A percentile compares a stretch with the other conserved stretches of the same genome.
phyloP scores from a whole-genome alignment of 352 stramenopile species.

The Phytophthora colocasiae region DNA sequence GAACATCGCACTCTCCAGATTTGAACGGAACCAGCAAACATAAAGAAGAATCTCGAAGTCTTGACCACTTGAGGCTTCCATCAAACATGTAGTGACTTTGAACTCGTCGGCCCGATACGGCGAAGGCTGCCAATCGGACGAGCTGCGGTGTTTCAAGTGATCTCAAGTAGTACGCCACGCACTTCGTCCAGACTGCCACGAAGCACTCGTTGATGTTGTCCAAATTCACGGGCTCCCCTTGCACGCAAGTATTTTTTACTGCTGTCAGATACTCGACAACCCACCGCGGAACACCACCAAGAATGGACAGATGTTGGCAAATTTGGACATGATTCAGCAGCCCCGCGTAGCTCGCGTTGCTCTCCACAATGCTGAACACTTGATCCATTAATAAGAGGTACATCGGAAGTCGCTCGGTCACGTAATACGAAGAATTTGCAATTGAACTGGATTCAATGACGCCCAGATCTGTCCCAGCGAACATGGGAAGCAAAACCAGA shows the following conservation, averaged over 20 bases:
- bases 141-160: too few species aligned
- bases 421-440: slow-evolving; percentile 31
- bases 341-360: slow-evolving; percentile 9
- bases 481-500: slow-evolving; percentile 22
- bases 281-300: slow-evolving; percentile 23
- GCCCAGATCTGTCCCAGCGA: slow-evolving; percentile 18
- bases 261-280: slow-evolving; percentile 9
- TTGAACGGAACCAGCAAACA: neutral
- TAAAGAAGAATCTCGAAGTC: too few species aligned
- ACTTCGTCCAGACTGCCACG: too few species aligned
- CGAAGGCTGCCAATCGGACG: slow-evolving; percentile 19
- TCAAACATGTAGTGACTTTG: too few species aligned
- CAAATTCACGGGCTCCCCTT: too few species aligned
- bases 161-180: too few species aligned
- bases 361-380: slow-evolving; percentile 36
- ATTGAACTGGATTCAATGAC: slow-evolving; percentile 27
- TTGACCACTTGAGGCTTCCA: neutral
- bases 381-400: slow-evolving; percentile 33
- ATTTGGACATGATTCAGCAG: neutral
- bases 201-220: too few species aligned
- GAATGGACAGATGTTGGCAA: slow-evolving; percentile 9
- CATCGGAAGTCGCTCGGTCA: slow-evolving; percentile 33
- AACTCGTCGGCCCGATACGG: neutral
- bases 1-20: neutral
- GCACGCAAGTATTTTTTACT: too few species aligned